phyloP scores from a whole-genome alignment of 1,284 basidiomycete genomes.

The Lentinus polychrous region DNA sequence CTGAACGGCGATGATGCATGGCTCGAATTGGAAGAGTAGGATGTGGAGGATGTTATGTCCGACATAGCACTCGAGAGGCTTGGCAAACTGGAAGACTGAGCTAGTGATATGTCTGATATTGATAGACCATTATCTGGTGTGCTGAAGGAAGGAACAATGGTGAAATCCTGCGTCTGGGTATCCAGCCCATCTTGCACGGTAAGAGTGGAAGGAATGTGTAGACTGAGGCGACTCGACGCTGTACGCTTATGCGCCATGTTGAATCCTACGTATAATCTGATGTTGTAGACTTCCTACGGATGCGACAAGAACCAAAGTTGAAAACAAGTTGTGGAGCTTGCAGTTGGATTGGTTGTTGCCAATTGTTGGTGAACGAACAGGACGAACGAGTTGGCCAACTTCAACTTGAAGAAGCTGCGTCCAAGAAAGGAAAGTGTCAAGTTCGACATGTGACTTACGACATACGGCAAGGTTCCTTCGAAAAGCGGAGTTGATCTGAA shows the following conservation, averaged over 20 bases:
- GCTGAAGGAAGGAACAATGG: conserved; percentile 3
- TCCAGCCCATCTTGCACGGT: neutral
- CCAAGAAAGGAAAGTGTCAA: neutral
- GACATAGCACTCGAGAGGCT: neutral
- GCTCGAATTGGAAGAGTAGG: conserved; percentile 4
- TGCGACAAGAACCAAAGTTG: no score
- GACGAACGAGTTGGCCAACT: no score
- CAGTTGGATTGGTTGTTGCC: no score
- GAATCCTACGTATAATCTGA: no score
- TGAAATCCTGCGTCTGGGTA: neutral
- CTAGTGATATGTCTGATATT: neutral
- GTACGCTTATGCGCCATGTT: conserved; percentile 2
- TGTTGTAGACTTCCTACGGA: no score
- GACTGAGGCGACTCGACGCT: neutral
- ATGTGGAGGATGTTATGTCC: neutral
- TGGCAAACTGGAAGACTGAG: conserved; percentile 3
- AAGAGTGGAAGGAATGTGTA: neutral
- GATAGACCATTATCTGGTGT: conserved; percentile 3
- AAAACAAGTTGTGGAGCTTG: no score
- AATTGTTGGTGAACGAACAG: no score
- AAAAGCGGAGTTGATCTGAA: neutral
- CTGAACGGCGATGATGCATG: neutral
- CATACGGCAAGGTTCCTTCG: no score
- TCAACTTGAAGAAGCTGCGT: neutral
- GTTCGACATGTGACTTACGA: neutral